Conservation (phyloP, 192 early-diverging fungal genomes). For the Piromyces finnis region DNA sequence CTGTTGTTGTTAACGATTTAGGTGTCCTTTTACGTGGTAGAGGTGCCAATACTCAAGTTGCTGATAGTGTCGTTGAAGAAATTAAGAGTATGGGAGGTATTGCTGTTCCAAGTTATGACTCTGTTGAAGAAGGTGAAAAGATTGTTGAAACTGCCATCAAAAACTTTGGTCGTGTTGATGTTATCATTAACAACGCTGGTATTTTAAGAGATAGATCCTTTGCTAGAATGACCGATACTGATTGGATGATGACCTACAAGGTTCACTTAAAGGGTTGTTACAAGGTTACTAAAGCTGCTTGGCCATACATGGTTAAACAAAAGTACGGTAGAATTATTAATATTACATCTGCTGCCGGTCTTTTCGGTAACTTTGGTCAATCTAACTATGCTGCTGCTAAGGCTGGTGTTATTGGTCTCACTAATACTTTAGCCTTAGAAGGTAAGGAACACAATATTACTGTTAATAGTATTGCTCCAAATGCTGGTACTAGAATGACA, state of each 20-base stretch:
- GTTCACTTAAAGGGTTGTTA: constrained; percentile 91
- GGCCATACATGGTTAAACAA: constrained; percentile 88
- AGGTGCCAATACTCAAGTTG: constrained; percentile 8
- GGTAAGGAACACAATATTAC: constrained; percentile 81
- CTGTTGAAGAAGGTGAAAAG: constrained; percentile 91
- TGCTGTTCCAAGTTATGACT: constrained; percentile 93
- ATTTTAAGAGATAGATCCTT: constrained; percentile 96
- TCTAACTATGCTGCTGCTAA: constrained; percentile 72
- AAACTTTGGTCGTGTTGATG: constrained; percentile 86
- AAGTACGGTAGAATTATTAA: constrained; percentile 84
- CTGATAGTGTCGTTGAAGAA: constrained; percentile 68
- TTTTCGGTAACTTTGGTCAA: constrained; percentile 79
- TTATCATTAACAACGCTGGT: constrained; percentile 96
- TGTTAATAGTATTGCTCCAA: constrained; percentile 87
- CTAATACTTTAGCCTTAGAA: constrained; percentile 21
- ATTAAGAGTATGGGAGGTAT: constrained; percentile 63
- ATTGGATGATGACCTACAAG: constrained; percentile 86
- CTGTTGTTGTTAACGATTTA: constrained; percentile 1
- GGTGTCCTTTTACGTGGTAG: background rate
- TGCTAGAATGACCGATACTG: constrained; percentile 87
- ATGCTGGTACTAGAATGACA: constrained; percentile 94
- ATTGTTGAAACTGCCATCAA: constrained; percentile 93
- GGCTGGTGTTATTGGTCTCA: constrained; percentile 54
- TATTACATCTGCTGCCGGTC: constrained; percentile 88
- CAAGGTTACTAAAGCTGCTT: constrained; percentile 91